Conservation (phyloP, 306 rosid species). For the Myrica gale region DNA sequence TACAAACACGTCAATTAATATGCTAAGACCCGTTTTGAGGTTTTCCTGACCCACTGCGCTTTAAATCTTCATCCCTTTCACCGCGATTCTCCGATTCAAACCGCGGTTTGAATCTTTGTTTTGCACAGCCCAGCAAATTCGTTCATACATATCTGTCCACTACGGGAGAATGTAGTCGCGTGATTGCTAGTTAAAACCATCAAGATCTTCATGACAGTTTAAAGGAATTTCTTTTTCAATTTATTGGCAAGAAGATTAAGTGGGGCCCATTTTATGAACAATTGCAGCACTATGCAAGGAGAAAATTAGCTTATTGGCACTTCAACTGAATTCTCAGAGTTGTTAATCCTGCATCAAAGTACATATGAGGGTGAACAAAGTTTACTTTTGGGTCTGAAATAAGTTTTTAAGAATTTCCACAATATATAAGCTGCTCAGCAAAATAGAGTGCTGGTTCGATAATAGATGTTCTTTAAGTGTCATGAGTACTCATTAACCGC, state of each 20-base stretch:
- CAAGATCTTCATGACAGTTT: not conserved
- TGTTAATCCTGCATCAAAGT: not conserved
- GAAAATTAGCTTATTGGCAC: not conserved
- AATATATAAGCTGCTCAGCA: not conserved
- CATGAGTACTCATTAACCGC: no score
- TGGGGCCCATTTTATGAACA: not conserved
- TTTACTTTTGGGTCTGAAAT: not conserved
- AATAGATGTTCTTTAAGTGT: not conserved
- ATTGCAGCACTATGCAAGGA: not conserved
- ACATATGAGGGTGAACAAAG: not conserved
- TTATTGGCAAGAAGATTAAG: not conserved
- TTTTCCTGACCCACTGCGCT: no score
- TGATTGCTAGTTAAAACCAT: not conserved
- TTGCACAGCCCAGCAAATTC: no score
- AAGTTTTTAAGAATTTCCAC: not conserved
- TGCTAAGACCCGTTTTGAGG: no score
- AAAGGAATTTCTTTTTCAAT: not conserved
- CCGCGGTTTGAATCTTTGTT: no score
- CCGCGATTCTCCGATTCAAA: no score
- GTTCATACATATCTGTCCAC: no score
- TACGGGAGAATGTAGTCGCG: not conserved
- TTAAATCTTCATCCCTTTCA: no score
- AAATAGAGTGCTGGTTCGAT: not conserved
- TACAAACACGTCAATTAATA: no score
- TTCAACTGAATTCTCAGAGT: not conserved